Percentiles rank a stretch among this genome's conserved stretches.
Conservation (phyloP, 345 rosid genomes). For the Pistacia atlantica region DNA sequence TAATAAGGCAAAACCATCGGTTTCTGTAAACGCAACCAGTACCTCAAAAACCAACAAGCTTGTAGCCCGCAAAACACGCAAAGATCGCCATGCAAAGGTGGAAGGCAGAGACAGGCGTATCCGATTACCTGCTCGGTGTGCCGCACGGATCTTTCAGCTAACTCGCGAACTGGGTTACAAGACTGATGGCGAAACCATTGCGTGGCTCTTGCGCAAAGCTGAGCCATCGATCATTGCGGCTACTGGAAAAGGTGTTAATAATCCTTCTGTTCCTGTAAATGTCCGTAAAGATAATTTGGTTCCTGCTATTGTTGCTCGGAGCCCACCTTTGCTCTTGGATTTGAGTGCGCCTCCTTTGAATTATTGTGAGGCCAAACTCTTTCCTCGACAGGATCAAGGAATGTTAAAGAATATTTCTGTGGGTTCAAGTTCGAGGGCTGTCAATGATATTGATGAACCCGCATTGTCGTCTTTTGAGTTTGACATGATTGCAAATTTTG, state of each 20-base stretch:
- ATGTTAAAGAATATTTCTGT: background rate
- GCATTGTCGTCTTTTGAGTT: constrained; percentile 13
- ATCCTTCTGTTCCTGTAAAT: background rate
- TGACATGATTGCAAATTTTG: constrained; percentile 12
- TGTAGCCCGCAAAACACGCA: background rate
- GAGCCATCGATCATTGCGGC: constrained; percentile 30
- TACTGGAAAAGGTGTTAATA: constrained; percentile 9
- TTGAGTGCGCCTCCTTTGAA: background rate
- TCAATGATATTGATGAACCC: background rate
- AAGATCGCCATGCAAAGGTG: constrained; percentile 36
- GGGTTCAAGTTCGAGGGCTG: background rate
- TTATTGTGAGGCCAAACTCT: background rate
- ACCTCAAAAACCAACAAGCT: constrained; percentile 9
- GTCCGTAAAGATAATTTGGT: background rate
- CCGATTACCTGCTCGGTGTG: constrained; percentile 14
- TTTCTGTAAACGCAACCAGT: background rate
- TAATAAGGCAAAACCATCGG: background rate
- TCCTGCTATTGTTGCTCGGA: background rate
- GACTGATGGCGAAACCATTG: constrained; percentile 37
- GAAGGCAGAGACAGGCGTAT: constrained; percentile 36
- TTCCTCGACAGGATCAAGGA: background rate
- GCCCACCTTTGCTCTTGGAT: background rate
- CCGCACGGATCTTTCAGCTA: constrained; percentile 32
- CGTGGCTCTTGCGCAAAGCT: constrained; percentile 31
- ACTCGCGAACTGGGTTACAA: constrained; percentile 32